A percentile compares a stretch with the other conserved stretches of the same genome.
Evolutionary conservation across 306 rosid species (phyloP).

Genomic region (Fagus sylvatica): DNA sequence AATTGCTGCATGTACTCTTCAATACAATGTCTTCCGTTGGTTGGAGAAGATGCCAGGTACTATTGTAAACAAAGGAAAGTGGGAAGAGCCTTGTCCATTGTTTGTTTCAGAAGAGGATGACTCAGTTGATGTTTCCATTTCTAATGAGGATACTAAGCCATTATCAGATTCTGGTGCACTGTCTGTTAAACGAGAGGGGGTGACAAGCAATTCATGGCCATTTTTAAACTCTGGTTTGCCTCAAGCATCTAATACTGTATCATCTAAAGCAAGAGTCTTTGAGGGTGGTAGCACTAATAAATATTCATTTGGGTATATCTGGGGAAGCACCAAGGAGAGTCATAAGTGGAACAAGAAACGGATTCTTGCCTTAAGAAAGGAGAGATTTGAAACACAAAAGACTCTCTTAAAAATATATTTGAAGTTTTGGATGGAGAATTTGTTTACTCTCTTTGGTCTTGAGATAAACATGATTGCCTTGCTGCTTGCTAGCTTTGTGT

Average conservation of each 20-base stretch:
- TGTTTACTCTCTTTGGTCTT: constrained; percentile 91
- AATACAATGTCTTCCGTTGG: constrained; percentile 94
- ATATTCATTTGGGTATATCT: constrained; percentile 78
- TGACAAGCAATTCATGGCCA: constrained; percentile 42
- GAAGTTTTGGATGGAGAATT: constrained; percentile 90
- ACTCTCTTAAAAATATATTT: constrained; percentile 67
- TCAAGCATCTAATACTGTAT: constrained; percentile 41
- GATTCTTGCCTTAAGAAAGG: constrained; percentile 72
- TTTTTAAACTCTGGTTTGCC: constrained; percentile 44
- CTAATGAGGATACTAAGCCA: constrained; percentile 45
- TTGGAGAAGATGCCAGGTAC: constrained; percentile 70
- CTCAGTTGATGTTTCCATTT: constrained; percentile 33
- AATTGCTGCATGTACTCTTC: constrained; percentile 94
- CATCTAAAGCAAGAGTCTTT: constrained; percentile 50
- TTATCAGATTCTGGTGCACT: constrained; percentile 40
- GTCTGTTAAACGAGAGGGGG: constrained; percentile 43
- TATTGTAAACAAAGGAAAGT: constrained; percentile 55
- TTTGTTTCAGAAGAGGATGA: constrained; percentile 74
- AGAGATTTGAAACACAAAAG: constrained; percentile 89
- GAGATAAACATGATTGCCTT: constrained; percentile 96
- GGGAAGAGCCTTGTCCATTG: constrained; percentile 95
- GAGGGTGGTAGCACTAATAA: constrained; percentile 57
- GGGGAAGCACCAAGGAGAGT: constrained; percentile 93
- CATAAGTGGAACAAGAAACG: constrained; percentile 91
- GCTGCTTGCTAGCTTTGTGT: constrained; percentile 90